These are phyloP conservation scores for Candida xyloterini DNA, from an alignment of 805 yeast species.

Conservation along the genomic window DNA sequence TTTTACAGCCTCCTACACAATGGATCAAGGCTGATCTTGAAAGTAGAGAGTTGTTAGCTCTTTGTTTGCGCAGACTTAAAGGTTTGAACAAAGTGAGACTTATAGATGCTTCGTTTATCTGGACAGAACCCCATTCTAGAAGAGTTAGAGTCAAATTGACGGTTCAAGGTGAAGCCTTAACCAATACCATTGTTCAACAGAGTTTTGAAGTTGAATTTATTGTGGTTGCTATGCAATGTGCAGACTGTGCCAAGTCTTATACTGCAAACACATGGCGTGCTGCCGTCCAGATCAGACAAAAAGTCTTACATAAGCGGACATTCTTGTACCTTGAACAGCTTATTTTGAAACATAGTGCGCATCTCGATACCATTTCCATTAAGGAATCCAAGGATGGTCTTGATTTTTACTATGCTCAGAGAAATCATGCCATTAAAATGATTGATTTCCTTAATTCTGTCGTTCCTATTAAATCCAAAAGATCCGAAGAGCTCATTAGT, in stretches of 20 bases:
- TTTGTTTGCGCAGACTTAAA: constrained; percentile 82
- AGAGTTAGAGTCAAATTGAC: constrained; percentile 88
- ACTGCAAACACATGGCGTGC: constrained; percentile 99
- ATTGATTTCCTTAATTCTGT: constrained; percentile 82
- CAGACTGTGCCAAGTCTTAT: constrained; percentile 96
- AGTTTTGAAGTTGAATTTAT: constrained; percentile 91
- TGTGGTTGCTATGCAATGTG: constrained; percentile 94
- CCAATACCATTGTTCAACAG: constrained; percentile 89
- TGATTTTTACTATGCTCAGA: constrained; percentile 86
- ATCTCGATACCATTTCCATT: constrained; percentile 88
- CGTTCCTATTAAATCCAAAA: constrained; percentile 78
- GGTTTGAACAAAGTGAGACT: constrained; percentile 84
- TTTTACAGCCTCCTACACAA: constrained; percentile 89
- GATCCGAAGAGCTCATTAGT: constrained; percentile 87
- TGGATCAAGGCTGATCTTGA: constrained; percentile 92
- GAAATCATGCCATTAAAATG: constrained; percentile 92
- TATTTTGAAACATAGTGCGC: constrained; percentile 89
- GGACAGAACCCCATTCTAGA: constrained; percentile 99
- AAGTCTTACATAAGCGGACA: constrained; percentile 95
- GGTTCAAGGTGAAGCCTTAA: constrained; percentile 95
- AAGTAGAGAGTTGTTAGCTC: constrained; percentile 86
- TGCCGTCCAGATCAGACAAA: constrained; percentile 94
- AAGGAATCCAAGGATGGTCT: constrained; percentile 92
- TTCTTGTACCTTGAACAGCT: constrained; percentile 93
- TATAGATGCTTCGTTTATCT: constrained; percentile 89